Evolutionary conservation across 2,329 filamentous ascomycete genomes (phyloP).

Genomic region (Trichoderma cornu-damae): DNA sequence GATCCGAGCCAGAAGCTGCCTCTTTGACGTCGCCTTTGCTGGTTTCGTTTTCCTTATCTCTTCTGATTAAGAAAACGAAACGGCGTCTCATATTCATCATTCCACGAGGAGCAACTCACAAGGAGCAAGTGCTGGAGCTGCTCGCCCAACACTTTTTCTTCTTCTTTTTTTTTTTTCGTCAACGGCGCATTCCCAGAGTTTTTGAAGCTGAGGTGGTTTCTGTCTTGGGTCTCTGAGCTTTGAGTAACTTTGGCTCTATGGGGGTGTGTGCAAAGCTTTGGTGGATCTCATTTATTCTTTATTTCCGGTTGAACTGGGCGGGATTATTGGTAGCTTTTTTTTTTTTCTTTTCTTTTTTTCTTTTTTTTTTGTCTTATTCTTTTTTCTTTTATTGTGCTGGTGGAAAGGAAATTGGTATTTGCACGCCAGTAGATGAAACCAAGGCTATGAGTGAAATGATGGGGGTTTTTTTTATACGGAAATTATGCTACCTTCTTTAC

Average conservation of each 20-base stretch:
- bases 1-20: neutral
- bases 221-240: neutral
- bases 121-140: neutral
- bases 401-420: constrained; percentile 8
- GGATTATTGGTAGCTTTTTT: neutral
- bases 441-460: constrained; percentile 11
- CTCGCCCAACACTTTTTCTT: neutral
- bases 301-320: neutral
- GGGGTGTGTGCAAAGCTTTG: neutral
- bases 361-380: too few relatives aligned
- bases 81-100: neutral
- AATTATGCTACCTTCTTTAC: neutral
- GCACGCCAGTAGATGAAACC: neutral
- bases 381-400: too few relatives aligned
- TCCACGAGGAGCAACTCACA: neutral
- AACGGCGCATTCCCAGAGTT: neutral
- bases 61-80: neutral
- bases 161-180: neutral
- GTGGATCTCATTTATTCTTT: neutral
- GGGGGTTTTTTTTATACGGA: neutral
- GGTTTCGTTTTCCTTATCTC: neutral
- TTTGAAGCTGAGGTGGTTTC: neutral
- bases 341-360: too few relatives aligned
- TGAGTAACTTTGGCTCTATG: neutral
- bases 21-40: neutral